A percentile compares a stretch with the other conserved stretches of the same genome.
Conservation (phyloP, 1,139 yeast genomes). For the Taphrina communis region DNA sequence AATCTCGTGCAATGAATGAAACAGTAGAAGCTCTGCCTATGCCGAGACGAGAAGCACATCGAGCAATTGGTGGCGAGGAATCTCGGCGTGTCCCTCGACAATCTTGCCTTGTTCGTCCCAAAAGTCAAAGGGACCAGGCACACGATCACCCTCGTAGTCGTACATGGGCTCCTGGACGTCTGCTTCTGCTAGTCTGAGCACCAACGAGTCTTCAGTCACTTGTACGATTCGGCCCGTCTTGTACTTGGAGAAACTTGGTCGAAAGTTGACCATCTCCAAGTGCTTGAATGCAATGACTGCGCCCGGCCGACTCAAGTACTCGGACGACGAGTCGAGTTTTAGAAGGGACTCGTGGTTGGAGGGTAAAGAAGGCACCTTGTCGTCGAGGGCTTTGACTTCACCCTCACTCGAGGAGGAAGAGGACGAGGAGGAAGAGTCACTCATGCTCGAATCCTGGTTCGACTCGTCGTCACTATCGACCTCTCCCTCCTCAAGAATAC, state of each 20-base stretch:
- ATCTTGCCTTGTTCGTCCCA: conserved; percentile 21
- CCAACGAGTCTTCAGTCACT: conserved; percentile 1
- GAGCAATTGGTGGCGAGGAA: conserved; percentile 18
- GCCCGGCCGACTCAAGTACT: conserved; percentile 1
- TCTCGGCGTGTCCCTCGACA: conserved; percentile 14
- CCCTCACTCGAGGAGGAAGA: neutral
- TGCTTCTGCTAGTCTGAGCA: conserved; percentile 19
- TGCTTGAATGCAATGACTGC: conserved; percentile 30
- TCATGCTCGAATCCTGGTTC: no score
- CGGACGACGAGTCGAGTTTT: neutral
- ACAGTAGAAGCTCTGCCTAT: neutral
- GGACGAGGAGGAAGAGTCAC: neutral
- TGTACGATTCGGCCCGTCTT: conserved; percentile 21
- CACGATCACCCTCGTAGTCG: conserved; percentile 37
- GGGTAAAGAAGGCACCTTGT: conserved; percentile 18
- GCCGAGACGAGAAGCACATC: conserved; percentile 15
- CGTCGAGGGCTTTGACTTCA: neutral
- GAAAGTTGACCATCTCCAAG: conserved; percentile 31
- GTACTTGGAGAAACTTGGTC: conserved; percentile 22
- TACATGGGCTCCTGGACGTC: conserved; percentile 30
- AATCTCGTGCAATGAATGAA: no score
- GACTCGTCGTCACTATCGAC: neutral
- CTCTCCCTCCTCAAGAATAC: conserved; percentile 12
- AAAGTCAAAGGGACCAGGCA: conserved; percentile 27
- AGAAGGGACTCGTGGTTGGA: neutral